Evolutionary conservation across 75 land plant genomes (phyloP).

Genomic region (Sequoiadendron giganteum): DNA sequence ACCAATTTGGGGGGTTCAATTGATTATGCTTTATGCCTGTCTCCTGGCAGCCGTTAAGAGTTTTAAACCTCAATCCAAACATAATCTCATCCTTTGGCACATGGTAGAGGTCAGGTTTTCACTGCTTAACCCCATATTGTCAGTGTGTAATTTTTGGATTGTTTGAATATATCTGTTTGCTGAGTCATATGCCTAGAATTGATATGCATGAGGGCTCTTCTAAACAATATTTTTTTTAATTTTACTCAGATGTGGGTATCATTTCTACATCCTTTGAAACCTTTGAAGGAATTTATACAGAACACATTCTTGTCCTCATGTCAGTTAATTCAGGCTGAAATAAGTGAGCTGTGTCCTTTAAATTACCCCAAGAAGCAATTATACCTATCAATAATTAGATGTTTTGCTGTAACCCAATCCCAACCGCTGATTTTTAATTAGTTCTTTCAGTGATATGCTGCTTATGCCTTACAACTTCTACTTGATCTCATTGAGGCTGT

Average conservation of each 20-base stretch:
- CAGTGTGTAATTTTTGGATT: too few species aligned
- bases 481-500: too few species aligned
- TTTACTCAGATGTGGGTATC: background rate
- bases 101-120: background rate
- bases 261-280: background rate
- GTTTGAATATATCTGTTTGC: too few species aligned
- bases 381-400: background rate
- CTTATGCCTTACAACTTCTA: too few species aligned
- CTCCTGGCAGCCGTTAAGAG: too few species aligned
- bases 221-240: background rate
- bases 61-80: background rate
- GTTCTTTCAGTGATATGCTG: too few species aligned
- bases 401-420: too few species aligned
- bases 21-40: too few species aligned
- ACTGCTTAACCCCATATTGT: background rate
- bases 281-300: background rate
- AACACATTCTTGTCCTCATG: background rate
- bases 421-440: too few species aligned
- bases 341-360: background rate
- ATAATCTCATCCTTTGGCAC: background rate
- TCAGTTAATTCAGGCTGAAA: background rate
- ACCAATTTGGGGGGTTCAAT: too few species aligned
- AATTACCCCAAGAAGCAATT: background rate
- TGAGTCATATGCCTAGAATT: background rate
- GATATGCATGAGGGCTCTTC: background rate